Base-by-base conservation (phyloP, 148 eudicot genomes). In the Chenopodium quinoa region DNA sequence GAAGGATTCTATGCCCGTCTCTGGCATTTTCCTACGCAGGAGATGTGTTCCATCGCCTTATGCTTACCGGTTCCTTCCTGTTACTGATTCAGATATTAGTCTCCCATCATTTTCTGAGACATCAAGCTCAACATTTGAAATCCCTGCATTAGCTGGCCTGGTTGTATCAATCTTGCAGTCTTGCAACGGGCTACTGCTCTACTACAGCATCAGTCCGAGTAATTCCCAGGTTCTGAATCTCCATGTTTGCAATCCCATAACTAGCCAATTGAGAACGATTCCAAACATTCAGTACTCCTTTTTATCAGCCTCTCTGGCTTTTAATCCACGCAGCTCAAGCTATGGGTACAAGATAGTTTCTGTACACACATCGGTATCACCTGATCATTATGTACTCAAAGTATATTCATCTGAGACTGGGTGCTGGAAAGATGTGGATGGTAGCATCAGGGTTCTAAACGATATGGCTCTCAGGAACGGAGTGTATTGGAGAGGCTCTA, bases 371-470 rank as follows among this genome's bases (percentile, higher is more conserved):
- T 7, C 9, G 25, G 3, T 40, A 11, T 37, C 25, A 37, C 7
- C 74, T 7, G 27, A 71, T 71, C 74, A 71, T 19, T 71, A 40
- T 20, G 4, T 20, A 6, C 74, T 71, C 7, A 37, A 71, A 37
- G 3, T 37, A 7, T 37, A 71, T 71, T 71, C 23, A 40, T 69
- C 47, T 17, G 44, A 14, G 73, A 67, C 23, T 16, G 20, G 71
- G 44, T 69, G 73, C 32, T 69, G 73, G 73, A 69, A 32, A 32
- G 73, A 69, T 69, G 19, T 69, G 47, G 73, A 69, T 4, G 40
- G 14, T 2, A 10, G 31, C 17, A 13, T 29, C 31, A 67, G 40
- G 31, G 40, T 69, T 69, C 47, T n/a, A 12, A 22, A 5, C 34
- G 73, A 69, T 69, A 34, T 69, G 47, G 47, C 46, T 32, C 46